A percentile compares a stretch with the other conserved stretches of the same genome.
These are phyloP conservation scores for Apiotrichum mycotoxinovorans DNA, from an alignment of 1,284 basidiomycete genomes.

Conservation along the genomic window DNA sequence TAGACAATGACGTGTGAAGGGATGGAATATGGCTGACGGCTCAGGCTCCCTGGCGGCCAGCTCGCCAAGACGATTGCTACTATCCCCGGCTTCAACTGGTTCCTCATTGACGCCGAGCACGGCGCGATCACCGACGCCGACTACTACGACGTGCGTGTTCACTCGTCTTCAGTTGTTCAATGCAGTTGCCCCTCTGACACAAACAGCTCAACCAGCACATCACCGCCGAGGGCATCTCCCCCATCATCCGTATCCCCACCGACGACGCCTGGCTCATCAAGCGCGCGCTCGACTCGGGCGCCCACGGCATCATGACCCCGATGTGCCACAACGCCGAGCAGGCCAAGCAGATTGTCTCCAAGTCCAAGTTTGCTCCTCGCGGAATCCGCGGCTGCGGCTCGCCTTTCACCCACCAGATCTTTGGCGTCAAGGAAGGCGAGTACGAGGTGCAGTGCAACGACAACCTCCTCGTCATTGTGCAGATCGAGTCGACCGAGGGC, in stretches of 20 bases:
- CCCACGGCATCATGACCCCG: slow-evolving; percentile 40
- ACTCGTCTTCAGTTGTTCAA: neutral
- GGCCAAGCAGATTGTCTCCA: slow-evolving; percentile 14
- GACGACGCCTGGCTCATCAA: slow-evolving; percentile 41
- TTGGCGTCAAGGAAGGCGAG: slow-evolving; percentile 33
- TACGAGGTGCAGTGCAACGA: slow-evolving; percentile 36
- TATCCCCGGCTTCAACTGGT: slow-evolving; percentile 26
- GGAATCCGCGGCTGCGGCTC: slow-evolving; percentile 39
- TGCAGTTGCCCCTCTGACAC: neutral
- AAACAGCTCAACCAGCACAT: slow-evolving; percentile 10
- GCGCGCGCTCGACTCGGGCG: slow-evolving; percentile 43
- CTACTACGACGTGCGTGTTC: slow-evolving; percentile 20
- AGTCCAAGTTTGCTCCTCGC: slow-evolving; percentile 29
- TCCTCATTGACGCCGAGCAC: slow-evolving; percentile 29
- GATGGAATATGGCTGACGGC: too few relatives aligned
- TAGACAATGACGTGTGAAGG: neutral
- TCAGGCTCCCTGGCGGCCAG: slow-evolving; percentile 6
- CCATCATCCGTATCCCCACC: slow-evolving; percentile 39
- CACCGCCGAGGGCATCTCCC: slow-evolving; percentile 24
- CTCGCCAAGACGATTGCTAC: slow-evolving; percentile 19
- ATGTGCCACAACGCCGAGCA: slow-evolving; percentile 34
- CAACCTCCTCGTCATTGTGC: slow-evolving; percentile 37
- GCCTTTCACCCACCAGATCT: slow-evolving; percentile 36
- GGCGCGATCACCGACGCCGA: slow-evolving; percentile 26
- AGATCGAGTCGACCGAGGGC: slow-evolving; percentile 41